phyloP scores from a whole-genome alignment of 2,329 filamentous ascomycete genomes.

The Xylariaceae sp. region DNA sequence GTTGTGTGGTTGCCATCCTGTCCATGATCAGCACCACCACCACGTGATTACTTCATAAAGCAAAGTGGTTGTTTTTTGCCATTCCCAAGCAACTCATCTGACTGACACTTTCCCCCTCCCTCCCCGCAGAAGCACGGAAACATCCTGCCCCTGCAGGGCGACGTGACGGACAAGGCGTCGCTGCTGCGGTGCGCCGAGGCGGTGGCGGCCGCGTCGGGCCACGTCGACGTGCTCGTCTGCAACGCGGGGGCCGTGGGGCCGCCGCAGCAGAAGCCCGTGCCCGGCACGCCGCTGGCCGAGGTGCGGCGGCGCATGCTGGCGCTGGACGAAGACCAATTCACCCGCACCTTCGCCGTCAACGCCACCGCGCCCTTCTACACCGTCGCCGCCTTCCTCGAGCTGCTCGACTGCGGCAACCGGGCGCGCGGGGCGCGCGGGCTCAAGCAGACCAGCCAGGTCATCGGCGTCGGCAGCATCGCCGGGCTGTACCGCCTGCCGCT shows the following conservation, averaged over 20 bases:
- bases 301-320: constrained; percentile 11
- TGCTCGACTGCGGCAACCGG: constrained; percentile 45
- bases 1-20: no score
- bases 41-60: no score
- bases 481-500: constrained; percentile 53
- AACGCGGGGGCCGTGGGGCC: constrained; percentile 44
- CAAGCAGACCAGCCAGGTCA: constrained; percentile 34
- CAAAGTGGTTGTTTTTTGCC: no score
- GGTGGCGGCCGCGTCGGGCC: constrained; percentile 42
- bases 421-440: constrained; percentile 41
- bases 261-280: constrained; percentile 31
- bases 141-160: constrained; percentile 21
- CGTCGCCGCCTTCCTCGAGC: constrained; percentile 52
- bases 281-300: constrained; percentile 10
- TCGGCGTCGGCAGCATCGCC: constrained; percentile 57
- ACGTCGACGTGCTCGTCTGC: constrained; percentile 51
- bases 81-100: constrained; percentile 4
- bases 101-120: constrained; percentile 6
- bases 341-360: constrained; percentile 50
- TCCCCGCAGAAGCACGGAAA: constrained; percentile 19
- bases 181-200: constrained; percentile 43
- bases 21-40: no score
- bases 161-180: constrained; percentile 33
- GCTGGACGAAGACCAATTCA: constrained; percentile 43
- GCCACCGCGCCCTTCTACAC: constrained; percentile 55